Base-by-base conservation (phyloP, 2,329 filamentous ascomycete genomes). In the Ascochyta viciae-villosae region DNA sequence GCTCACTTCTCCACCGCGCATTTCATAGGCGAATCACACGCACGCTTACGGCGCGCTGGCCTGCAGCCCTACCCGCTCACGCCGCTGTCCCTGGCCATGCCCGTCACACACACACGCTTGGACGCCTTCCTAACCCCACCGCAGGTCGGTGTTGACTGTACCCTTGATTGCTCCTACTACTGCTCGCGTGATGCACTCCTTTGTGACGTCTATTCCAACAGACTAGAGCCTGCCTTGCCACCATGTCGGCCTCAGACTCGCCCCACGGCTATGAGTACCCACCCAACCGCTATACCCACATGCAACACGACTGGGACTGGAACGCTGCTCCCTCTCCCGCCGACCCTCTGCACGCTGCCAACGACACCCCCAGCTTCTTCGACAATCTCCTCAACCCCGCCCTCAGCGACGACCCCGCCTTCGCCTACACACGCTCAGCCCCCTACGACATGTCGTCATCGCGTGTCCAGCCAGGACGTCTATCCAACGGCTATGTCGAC, bases 401-500 rank as follows among this genome's bases (percentile, higher is more conserved):
- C 50, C 12, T 33, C 35, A 19, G 4, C 39, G n/a, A 40, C 34
- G 45, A 52, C 31, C 45, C 50, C 31, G 44, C 55, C 22, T 54
- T 53, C 16, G 41, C 50, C 37, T 54, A 53, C 41, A 44, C 55
- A 24, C 27, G 37, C 49, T 23, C 54, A 15, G 22, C 66, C 57
- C 51, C 68, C 27, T 60, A 65, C 19, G 33, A 38, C 22, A 65
- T 64, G 63, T 50, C 55, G 62, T 46, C 61, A 40, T 33, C 52
- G 3, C 57, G 62, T 4, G 29, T 41, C 1, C 63, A 66, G 9
- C 60, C 69, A 6, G 63, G 62, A 4, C 68, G 70, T 16, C 64
- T 73, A 1, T 61, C 74, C 13, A 71, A 74, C 51, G 72, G 72
- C 56, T 76, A 74, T 47, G 74, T 76, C 49, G 74, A 76, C 63